Base-by-base conservation (phyloP, 306 rosid species). In the Lagenaria siceraria region DNA sequence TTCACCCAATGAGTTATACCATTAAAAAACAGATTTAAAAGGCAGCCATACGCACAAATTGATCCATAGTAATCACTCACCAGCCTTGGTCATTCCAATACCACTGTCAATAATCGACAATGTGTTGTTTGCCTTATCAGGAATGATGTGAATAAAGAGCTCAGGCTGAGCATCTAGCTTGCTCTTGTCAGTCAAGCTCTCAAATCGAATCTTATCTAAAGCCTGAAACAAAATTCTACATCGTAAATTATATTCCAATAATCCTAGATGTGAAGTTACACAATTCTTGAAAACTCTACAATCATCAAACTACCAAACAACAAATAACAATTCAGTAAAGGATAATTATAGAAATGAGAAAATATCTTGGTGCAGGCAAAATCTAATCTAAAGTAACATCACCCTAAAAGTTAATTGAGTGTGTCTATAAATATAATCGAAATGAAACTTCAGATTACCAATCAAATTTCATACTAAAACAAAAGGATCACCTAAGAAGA, bases 81-180 rank as follows among this genome's bases (percentile, higher is more conserved):
- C 72, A 35, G 72, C 72, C 72, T 64, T 64, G 72, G 72, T 64
- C 72, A 64, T 64, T 2, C 72, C 72, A 64, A 64, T 18, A 35
- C 48, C 72, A 64, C 72, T 64, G 27, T 64, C 72, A 35, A 64
- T 19, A 4, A 36, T 64, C 14, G 48, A 31, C 48, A 64, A 64
- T 1, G 48, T 4, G n/a, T 36, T 36, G 15, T 64, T 64, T 33
- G 49, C 48, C 72, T 64, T 64, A 2, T 64, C 72, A 35, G 72
- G 72, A 18, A 64, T 64, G 27, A 64, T 64, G 72, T 64, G 72
- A 25, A 64, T 64, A 10, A 36, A 64, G 9, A 64, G 48, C 7
- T 64, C 72, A 18, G 72, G 72, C 48, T 64, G 72, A 4, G 49
- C 72, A 35, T 64, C 72, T 8, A 64, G 49, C 72, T 64, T 64